Base-by-base conservation (phyloP, 495 filamentous ascomycete genomes). In the Aspergillus asperescens region DNA sequence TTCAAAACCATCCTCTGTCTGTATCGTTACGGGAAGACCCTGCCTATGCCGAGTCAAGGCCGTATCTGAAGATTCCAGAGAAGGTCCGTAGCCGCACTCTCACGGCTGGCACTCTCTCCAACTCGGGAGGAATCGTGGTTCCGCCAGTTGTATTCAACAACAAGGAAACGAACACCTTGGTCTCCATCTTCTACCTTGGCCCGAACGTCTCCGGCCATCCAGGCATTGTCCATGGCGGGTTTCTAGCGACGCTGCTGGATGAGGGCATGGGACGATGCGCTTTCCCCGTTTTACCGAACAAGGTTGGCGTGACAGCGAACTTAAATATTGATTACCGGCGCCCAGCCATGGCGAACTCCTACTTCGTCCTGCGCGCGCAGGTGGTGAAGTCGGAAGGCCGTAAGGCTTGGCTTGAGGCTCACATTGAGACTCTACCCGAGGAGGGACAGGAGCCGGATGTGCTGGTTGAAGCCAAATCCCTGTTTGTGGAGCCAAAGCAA, bases 381-480 rank as follows among this genome's bases (percentile, higher is more conserved):
- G 96, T 90, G 15, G 81, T 81, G 18, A 94, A 87, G 74, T 88
- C 90, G 7, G 92, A 97, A 64, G 94, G 93, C 5, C 78, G 93
- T 54, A 98, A 98, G 69, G 93, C 91, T 18, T 98, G 92, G 92
- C 91, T 96, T 5, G 85, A 90, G 69, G 94, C 89, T 18, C 81
- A 82, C 56, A 87, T 98, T 59, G 92, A 96, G 78, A 86, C 89
- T 19, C 75, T 96, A 10, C 81, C 82, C 31, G 75, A 71, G 42
- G 77, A 77, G 32, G 81, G 79, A 15, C 72, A 82, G 61, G 78
- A 77, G 32, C 83, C 86, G 8, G 62, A 78, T 9, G 78, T 90
- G 20, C 68, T 93, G 39, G 86, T 81, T 23, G 86, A 90, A 70
- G 89, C 87, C 12, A 86, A 85, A 63, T 90, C 87, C 2, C 70